Percentiles rank a stretch among this genome's conserved stretches.
phyloP scores from a whole-genome alignment of 2,329 filamentous ascomycete genomes.

The Alternaria sp. region DNA sequence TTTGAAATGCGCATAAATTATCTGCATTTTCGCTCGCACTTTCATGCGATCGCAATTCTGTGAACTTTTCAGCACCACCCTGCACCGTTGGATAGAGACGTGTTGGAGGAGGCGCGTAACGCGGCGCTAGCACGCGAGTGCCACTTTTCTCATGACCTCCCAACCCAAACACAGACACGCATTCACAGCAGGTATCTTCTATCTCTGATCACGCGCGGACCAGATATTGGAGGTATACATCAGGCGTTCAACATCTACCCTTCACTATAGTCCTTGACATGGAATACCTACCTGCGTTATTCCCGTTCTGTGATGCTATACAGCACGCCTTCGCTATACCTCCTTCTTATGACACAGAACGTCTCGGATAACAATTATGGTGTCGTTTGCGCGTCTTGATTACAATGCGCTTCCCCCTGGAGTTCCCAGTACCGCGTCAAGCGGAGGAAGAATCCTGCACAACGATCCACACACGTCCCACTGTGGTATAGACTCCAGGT shows the following conservation, averaged over 20 bases:
- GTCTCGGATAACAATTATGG: too few species aligned
- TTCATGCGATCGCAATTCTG: neutral
- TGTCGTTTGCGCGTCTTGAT: too few species aligned
- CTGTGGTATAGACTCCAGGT: neutral
- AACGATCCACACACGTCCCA: neutral
- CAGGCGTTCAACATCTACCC: too few species aligned
- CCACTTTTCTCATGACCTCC: neutral
- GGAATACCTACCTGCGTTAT: too few species aligned
- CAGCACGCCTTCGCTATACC: too few species aligned
- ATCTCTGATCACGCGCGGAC: neutral
- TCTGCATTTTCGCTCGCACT: neutral
- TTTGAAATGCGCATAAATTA: neutral
- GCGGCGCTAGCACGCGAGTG: neutral
- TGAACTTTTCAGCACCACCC: neutral
- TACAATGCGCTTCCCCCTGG: too few species aligned
- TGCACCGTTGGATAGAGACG: neutral
- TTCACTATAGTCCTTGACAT: too few species aligned
- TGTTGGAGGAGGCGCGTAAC: neutral
- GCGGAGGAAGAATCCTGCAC: too few species aligned
- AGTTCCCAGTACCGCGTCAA: too few species aligned
- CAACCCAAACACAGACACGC: neutral
- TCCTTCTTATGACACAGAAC: too few species aligned
- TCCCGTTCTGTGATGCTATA: too few species aligned
- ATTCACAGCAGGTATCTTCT: neutral
- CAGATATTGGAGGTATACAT: neutral